phyloP scores from a whole-genome alignment of 257 asterid species.

The Scutellaria baicalensis region DNA sequence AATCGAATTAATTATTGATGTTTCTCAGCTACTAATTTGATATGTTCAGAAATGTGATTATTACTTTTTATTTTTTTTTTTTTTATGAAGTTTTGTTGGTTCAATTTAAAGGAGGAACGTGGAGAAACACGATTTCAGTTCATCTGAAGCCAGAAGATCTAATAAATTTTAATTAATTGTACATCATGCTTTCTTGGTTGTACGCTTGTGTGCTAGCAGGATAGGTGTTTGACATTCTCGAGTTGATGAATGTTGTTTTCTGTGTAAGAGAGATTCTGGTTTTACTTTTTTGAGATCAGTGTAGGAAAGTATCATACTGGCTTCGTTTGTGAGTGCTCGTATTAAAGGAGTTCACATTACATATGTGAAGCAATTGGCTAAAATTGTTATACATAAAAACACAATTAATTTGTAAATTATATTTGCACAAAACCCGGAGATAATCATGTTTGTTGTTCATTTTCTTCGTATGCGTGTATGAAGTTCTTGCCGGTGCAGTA shows the following conservation, averaged over 20 bases:
- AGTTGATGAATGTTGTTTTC: neutral
- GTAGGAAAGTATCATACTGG: neutral
- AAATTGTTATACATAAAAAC: neutral
- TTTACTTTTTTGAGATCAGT: neutral
- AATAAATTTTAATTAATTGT: neutral
- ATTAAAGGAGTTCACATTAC: neutral
- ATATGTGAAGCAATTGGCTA: neutral
- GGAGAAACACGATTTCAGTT: neutral
- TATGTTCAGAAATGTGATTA: neutral
- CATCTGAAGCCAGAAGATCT: neutral
- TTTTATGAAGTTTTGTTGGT: neutral
- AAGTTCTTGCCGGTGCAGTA: too few species aligned
- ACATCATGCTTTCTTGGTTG: slow-evolving; percentile 6
- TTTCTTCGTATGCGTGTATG: too few species aligned
- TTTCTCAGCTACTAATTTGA: neutral
- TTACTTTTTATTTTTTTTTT: neutral
- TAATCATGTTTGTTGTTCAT: too few species aligned
- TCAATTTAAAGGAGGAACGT: neutral
- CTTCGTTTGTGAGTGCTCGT: neutral
- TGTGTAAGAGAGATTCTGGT: neutral
- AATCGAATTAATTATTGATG: neutral
- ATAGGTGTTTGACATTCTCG: neutral
- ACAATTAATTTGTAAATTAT: neutral
- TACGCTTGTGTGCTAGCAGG: neutral
- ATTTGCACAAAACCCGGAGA: too few species aligned